Evolutionary conservation across 148 eudicot genomes (phyloP), one percentile per base, ranked within the genome.

Genomic region (Amaranthus hypochondriacus): DNA sequence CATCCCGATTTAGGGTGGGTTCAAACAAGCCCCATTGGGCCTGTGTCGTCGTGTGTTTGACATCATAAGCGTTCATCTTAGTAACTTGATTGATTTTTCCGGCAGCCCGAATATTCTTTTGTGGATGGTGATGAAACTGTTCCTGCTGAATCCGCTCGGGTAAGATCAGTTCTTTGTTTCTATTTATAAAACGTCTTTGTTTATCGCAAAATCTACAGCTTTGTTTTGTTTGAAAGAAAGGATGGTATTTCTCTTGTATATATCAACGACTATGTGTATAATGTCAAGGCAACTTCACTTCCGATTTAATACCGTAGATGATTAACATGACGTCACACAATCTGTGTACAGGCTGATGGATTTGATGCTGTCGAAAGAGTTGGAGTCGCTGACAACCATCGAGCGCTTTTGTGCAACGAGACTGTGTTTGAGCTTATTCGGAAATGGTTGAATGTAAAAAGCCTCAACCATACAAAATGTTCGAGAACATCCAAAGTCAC

Each of bases 61-160:
- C 64, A 56, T 48, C 62, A 48, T 49, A n/a, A 48, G 12, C 18
- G 9, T 48, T 6, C 3, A 6, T 43, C 12, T 12, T 43, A 18
- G 9, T 62, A 49, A 44, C 49, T 14, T 21, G 47, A 50, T 69
- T 69, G 65, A 12, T 62, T 64, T 66, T 70, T 81, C 18, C 39
- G 58, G 64, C 88, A 94, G 97, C 97, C 97, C 7, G 72, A 81
- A 73, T 92, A 94, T 77, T 79, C 98, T 0, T 87, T 65, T 58
- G 97, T 91, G 48, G 93, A 94, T 76, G 98, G 98, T 66, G 98
- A 94, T 85, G 97, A 86, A 80, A 86, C 97, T n/a, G 97, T 94
- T 44, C 96, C 97, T 8, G 67, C 84, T 9, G 96, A 94, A 81
- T 91, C 98, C 57, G 93, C 96, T 47, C 80, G 78, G 96, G 96